phyloP scores from a whole-genome alignment of 768 basidiomycete species.

The Dacryopinax primogenitus region DNA sequence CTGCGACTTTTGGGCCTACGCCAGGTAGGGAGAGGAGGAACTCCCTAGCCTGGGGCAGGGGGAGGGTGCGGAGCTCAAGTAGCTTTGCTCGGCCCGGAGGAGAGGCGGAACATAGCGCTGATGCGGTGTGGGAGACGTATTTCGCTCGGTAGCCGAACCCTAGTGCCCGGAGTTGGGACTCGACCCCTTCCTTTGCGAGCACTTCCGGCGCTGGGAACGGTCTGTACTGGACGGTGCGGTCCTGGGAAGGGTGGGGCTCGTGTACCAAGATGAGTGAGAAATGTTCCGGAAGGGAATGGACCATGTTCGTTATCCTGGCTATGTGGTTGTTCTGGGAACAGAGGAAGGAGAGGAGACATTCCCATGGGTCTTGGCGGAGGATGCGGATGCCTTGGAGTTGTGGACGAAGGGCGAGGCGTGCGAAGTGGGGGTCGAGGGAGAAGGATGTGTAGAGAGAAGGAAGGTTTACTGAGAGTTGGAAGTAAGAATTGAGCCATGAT shows the following conservation, averaged over 20 bases:
- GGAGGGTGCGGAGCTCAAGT: constrained; percentile 35
- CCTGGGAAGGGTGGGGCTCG: constrained; percentile 23
- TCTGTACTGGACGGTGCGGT: constrained; percentile 42
- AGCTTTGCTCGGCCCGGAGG: constrained; percentile 48
- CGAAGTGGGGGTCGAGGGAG: constrained; percentile 59
- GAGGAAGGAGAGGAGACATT: constrained; percentile 94
- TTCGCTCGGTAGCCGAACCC: constrained; percentile 94
- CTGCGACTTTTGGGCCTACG: constrained; percentile 93
- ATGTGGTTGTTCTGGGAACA: constrained; percentile 98
- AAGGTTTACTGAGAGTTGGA: constrained; percentile 72
- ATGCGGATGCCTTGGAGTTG: constrained; percentile 69
- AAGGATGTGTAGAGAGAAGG: constrained; percentile 56
- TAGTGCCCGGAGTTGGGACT: constrained; percentile 53
- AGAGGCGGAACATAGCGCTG: constrained; percentile 47
- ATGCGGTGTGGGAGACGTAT: constrained; percentile 73
- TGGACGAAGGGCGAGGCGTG: constrained; percentile 39
- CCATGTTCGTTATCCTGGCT: constrained; percentile 83
- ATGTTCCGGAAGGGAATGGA: constrained; percentile 63
- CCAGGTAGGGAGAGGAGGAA: constrained; percentile 74
- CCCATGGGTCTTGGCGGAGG: constrained; percentile 88
- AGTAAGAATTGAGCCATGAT: constrained; percentile 70
- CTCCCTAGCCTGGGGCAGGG: constrained; percentile 49
- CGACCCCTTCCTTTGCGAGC: constrained; percentile 47
- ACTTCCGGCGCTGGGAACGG: constrained; percentile 72
- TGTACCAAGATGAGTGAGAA: constrained; percentile 65